Base-by-base conservation (phyloP, 768 basidiomycete species). In the Lyophyllum shimeji region DNA sequence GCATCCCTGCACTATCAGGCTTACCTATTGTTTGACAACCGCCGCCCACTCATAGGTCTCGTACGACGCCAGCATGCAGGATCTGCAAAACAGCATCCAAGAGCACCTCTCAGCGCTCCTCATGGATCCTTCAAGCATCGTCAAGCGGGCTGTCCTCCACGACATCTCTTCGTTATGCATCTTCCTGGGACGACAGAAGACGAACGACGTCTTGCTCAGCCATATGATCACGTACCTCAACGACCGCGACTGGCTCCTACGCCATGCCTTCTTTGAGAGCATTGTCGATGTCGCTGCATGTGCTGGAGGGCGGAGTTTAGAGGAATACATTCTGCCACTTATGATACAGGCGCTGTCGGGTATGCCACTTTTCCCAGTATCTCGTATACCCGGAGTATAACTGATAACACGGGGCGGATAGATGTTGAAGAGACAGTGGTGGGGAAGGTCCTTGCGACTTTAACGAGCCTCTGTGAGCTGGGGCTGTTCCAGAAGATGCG, bases 361-460 rank as follows among this genome's bases (percentile, higher is more conserved):
- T 95, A 55, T 34, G 82, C 9, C 63, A 8, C 25, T 13, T 6
- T 27, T 43, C 40, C 44, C 33, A 25, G 4, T 6, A 31, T 27
- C 44, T 29, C n/a, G 23, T 15, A 48, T 29, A 29, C 2, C 18
- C 25, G 17, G 13, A n/a, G 9, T 24, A 11, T 11, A 21, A 34
- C 21, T 39, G 29, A 49, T 18, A 25, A 25, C 31, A 39, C 66
- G 45, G 61, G 62, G 27, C 55, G 21, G 7, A 24, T 24, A 96
- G 97, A 99, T 67, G 89, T 93, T 7, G 97, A 99, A 69, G 96
- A 98, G 68, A 89, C 84, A 12, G 96, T 98, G 1, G 89, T 97
- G 6, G 91, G 92, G 0, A 87, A 89, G 60, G 97, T 98, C 0
- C 74, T 99, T n/a, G 78, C 82, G 0, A 85, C 95, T 1, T 76